phyloP scores from a whole-genome alignment of 495 filamentous ascomycete species.

The Parachaetomium inaequale region DNA sequence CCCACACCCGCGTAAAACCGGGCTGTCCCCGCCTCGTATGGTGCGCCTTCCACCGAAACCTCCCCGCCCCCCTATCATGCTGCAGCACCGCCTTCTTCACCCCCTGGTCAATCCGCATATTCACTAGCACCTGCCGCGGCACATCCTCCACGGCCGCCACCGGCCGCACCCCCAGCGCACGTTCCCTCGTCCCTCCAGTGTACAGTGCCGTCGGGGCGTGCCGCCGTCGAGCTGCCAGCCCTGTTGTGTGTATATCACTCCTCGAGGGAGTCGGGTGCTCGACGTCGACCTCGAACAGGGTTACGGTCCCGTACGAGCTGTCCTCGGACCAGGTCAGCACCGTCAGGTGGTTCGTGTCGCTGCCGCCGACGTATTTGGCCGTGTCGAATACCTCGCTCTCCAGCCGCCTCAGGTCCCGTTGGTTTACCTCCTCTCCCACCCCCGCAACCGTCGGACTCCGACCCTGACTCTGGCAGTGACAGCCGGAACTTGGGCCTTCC shows the following conservation, averaged over 20 bases:
- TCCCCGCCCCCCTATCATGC: not conserved
- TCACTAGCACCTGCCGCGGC: conserved; percentile 12
- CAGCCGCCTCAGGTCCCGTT: not conserved
- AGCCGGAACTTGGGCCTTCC: not conserved
- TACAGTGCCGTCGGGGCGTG: not conserved
- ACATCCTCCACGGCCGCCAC: conserved; percentile 23
- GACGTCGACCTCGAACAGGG: conserved; percentile 17
- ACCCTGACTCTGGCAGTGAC: not conserved
- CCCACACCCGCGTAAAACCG: not conserved
- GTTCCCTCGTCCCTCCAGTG: not conserved
- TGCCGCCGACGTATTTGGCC: conserved; percentile 14
- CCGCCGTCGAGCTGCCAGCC: not conserved
- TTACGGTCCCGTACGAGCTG: conserved; percentile 12
- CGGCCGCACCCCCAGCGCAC: not conserved
- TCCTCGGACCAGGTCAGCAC: conserved; percentile 20
- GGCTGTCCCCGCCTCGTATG: not conserved
- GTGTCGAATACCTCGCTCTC: conserved; percentile 25
- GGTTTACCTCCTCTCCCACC: not conserved
- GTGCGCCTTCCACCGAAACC: conserved; percentile 15
- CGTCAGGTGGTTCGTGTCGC: not conserved
- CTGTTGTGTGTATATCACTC: not conserved
- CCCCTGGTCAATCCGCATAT: conserved; percentile 12
- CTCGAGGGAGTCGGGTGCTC: not conserved
- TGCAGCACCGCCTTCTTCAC: conserved; percentile 16
- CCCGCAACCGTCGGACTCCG: not conserved